Evolutionary conservation across 2,329 filamentous ascomycete genomes (phyloP), one percentile per base, ranked within the genome.

Genomic region (Claviceps pazoutovae): DNA sequence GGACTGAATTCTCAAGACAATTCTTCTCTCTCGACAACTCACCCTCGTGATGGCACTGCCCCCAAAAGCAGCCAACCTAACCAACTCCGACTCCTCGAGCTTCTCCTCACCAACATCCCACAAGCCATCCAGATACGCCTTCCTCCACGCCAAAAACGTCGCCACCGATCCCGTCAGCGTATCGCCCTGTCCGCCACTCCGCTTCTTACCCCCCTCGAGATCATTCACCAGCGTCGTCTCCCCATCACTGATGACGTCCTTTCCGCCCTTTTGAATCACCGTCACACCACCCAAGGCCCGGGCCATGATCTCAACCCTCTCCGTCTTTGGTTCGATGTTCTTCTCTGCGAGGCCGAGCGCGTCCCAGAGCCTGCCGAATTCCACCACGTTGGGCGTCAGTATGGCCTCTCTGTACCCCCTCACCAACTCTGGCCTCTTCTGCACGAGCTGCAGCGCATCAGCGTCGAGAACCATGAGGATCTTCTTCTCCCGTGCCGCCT

Each of bases 111-210:
- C 71, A 7, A 72, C 68, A 54, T 79, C 74, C 91, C 91, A 97
- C 4, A 96, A 67, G 30, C 76, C 75, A 53, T 95, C 86, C 51
- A 88, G 73, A 66, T 98, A 98, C 21, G 88, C 88, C 64, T 83
- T 83, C 55, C 91, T 77, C 83, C 91, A 98, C 1, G 81, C 90
- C 56, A 97, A 68, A 58, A 98, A 81, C 3, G 93, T 97, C 1
- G 86, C 93, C 57, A 98, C 72, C 37, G 83, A 83, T 1, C 93
- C 93, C 0, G 93, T 97, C 57, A 98, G 72, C 4, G 93, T 97
- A 69, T 98, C 93, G 1, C 93, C 93, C 69, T 98, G 93, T 0
- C 93, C 93, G 47, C 91, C 93, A 53, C 87, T 91, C 57, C 93
- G 76, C 78, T 98, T 98, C 66, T 82, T 69, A 1, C 91, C 91